Base-by-base conservation (phyloP, 106 monocot species). In the Ottelia alismoides region DNA sequence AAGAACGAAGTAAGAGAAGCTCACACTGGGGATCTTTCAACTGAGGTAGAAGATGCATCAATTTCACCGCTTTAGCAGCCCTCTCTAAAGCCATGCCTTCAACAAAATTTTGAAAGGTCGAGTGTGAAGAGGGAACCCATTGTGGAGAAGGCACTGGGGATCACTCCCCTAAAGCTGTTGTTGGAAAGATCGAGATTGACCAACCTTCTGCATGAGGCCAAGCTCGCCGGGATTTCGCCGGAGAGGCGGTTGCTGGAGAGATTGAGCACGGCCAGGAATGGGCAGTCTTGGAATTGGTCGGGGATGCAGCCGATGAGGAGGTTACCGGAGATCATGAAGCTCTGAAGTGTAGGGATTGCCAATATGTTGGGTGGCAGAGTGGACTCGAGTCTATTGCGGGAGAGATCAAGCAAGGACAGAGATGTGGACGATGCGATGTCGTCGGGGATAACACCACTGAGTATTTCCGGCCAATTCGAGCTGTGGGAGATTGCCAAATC, bases 401-500 rank as follows among this genome's bases (percentile, higher is more conserved):
- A 82, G 17, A 88, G 22, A 29, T 88, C 87, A 18, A 88, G 75
- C 78, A 82, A 88, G 17, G 82, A 82, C 35, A 88, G 82, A 17
- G 87, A 82, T 1, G 69, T 49, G 1, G 87, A 88, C 0, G 47
- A 25, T 3, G 87, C 43, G 21, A 88, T 52, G 32, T 88, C 87
- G 9, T 78, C 72, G 0, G 87, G 87, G 49, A 88, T 79, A 62
- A 70, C 69, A 0, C 87, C 87, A 22, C 47, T 51, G 19, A 88
- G 53, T 2, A 66, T 63, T 44, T 47, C 82, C 87, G 0, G 82
- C 78, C 45, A 82, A 29, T 30, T 88, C 82, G 27, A 88, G 67
- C 52, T 11, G 56, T 27, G 82, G 78, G 17, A 88, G 52, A 30
- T 28, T 45, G 0, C 78, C 82, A 30, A 88, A 20, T 14, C 78